phyloP scores from a whole-genome alignment of 2,329 filamentous ascomycete genomes.

The Cyclaneusma minus region DNA sequence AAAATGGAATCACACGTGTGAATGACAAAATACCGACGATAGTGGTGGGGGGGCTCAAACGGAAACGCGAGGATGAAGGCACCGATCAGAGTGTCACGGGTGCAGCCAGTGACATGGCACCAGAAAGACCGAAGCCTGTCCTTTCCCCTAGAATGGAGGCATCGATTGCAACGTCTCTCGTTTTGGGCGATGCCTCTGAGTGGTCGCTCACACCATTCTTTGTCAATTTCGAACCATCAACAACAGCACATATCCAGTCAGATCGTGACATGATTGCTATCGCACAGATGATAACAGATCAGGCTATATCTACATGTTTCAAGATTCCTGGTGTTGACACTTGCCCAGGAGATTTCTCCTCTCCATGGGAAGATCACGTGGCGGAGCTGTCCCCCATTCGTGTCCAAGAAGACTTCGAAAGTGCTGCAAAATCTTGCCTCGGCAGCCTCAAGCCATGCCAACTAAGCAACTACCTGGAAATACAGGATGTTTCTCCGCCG shows the following conservation, averaged over 20 bases:
- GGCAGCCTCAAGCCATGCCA: conserved; percentile 24
- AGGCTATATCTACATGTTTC: conserved; percentile 39
- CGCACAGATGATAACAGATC: conserved; percentile 57
- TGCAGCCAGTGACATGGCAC: conserved; percentile 13
- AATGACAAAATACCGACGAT: no score
- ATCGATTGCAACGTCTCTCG: no score
- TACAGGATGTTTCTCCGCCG: conserved; percentile 38
- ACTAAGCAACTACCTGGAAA: conserved; percentile 35
- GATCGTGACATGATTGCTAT: conserved; percentile 50
- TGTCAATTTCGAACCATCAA: conserved; percentile 38
- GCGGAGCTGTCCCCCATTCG: background rate
- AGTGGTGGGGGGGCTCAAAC: conserved; percentile 14
- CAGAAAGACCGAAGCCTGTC: no score
- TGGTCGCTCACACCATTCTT: conserved; percentile 38
- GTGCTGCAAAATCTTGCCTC: conserved; percentile 28
- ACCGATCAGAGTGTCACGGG: conserved; percentile 5
- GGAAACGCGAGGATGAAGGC: conserved; percentile 15
- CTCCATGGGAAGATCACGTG: conserved; percentile 10
- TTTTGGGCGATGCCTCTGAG: conserved; percentile 17
- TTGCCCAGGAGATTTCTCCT: conserved; percentile 3
- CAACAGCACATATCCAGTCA: conserved; percentile 16
- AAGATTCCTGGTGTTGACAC: conserved; percentile 11
- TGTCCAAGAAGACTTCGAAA: conserved; percentile 32
- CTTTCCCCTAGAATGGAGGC: no score
- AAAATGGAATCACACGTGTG: no score